Base-by-base conservation (phyloP, 1,284 basidiomycete genomes). In the Ustilago cynodontis region DNA sequence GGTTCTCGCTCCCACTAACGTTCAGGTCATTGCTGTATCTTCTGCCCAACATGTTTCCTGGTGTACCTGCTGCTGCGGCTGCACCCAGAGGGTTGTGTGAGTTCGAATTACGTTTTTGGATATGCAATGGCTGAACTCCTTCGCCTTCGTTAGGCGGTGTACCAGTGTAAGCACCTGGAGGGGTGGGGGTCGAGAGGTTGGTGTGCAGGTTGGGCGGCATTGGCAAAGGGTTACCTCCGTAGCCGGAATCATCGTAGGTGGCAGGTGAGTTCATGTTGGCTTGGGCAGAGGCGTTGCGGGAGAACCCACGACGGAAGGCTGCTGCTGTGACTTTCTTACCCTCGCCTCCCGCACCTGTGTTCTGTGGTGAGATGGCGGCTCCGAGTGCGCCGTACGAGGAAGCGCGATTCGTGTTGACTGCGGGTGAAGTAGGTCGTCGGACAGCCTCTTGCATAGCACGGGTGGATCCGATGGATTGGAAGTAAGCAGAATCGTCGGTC, bases 291-390 rank as follows among this genome's bases (percentile, higher is more conserved):
- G 82, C 74, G 16, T 69, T 66, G 37, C 81, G 74, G 13, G 58
- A 67, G 41, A 83, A 82, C 2, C 82, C 82, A 18, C 77, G 68
- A 7, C 81, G 65, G 77, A 83, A 83, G 0, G 82, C 82, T 1
- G 82, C 82, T 3, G 82, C 82, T 1, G 79, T 81, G 9, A 82
- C 79, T 54, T 83, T 83, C n/a, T 81, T 75, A 22, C 82, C 82
- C 18, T 71, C 79, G 16, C 52, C 69, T 7, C 47, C 26, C 13
- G 58, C 50, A 28, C 16, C 35, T 2, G 56, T 26, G 29, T 35
- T 56, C 31, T 33, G 47, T 4, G 54, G 49, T 4, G 57, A 52
- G 8, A 57, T 3, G 22, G 43, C 52, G 24, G 66, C 33, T 18
- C 70, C 54, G 3, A 72, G 33, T 1, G 56, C 59, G 29, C 79